Percentiles rank a stretch among this genome's conserved stretches.
Evolutionary conservation across 768 basidiomycete genomes (phyloP).

Genomic region (Calocybe gangraenosa): DNA sequence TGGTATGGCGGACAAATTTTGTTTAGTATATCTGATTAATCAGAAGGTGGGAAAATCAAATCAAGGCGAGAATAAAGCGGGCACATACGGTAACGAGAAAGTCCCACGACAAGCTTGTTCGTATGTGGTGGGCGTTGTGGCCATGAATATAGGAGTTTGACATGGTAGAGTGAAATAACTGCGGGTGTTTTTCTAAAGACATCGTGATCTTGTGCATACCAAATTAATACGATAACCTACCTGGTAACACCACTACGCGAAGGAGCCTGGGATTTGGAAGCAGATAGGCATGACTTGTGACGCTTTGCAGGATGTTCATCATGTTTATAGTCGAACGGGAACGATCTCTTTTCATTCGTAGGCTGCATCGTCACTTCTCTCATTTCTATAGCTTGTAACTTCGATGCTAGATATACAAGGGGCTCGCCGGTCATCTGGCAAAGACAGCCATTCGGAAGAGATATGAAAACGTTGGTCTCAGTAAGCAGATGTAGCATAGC

Average conservation of each 20-base stretch:
- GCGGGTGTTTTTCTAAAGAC: constrained; percentile 36
- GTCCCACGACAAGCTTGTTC: constrained; percentile 51
- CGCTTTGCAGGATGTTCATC: constrained; percentile 26
- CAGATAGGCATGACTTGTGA: constrained; percentile 15
- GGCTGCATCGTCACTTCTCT: background rate
- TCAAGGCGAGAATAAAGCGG: background rate
- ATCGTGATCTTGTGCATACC: background rate
- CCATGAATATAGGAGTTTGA: constrained; percentile 65
- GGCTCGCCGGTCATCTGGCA: constrained; percentile 81
- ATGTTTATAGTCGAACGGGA: constrained; percentile 9
- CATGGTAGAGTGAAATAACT: constrained; percentile 49
- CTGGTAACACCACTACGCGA: background rate
- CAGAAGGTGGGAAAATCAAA: background rate
- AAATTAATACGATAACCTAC: background rate
- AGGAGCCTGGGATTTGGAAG: background rate
- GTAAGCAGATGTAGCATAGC: constrained; percentile 76
- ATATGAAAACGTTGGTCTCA: constrained; percentile 68
- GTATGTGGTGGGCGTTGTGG: constrained; percentile 50
- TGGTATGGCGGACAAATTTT: constrained; percentile 42
- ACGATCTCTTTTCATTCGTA: constrained; percentile 12
- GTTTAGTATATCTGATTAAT: constrained; percentile 59
- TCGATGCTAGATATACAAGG: constrained; percentile 32
- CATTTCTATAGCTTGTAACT: background rate
- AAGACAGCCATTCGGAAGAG: constrained; percentile 78
- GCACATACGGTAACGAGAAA: constrained; percentile 62